Evolutionary conservation across 768 basidiomycete genomes (phyloP).

Genomic region (Pholiota conissans): DNA sequence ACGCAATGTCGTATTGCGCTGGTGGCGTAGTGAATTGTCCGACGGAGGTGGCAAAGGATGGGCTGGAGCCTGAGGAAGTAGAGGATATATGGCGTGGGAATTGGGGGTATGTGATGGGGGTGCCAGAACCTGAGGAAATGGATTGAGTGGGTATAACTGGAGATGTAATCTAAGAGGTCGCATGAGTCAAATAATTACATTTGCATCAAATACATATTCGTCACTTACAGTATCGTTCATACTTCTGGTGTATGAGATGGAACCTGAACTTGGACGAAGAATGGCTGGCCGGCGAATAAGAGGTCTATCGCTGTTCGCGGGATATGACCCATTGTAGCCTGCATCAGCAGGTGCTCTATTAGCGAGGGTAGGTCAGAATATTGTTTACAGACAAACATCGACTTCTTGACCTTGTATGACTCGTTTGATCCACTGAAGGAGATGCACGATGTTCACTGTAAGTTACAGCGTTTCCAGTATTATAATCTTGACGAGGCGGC

Average conservation of each 20-base stretch:
- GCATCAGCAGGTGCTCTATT: conserved; percentile 44
- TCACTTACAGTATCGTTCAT: conserved; percentile 51
- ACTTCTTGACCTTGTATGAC: conserved; percentile 44
- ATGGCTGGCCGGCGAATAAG: conserved; percentile 41
- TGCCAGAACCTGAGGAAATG: conserved; percentile 40
- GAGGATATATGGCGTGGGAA: conserved; percentile 33
- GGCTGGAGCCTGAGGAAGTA: conserved; percentile 10
- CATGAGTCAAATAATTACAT: background rate
- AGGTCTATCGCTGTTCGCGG: conserved; percentile 22
- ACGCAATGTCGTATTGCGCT: conserved; percentile 47
- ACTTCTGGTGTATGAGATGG: conserved; percentile 46
- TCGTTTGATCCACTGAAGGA: conserved; percentile 43
- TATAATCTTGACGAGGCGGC: conserved; percentile 21
- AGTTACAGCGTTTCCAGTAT: conserved; percentile 12
- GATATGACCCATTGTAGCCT: conserved; percentile 27
- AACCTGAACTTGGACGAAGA: conserved; percentile 39
- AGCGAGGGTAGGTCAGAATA: background rate
- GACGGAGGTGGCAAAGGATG: conserved; percentile 51
- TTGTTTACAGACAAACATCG: too few species aligned
- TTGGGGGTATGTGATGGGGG: conserved; percentile 45
- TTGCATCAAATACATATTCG: background rate
- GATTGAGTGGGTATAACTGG: conserved; percentile 35
- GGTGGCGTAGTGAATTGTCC: conserved; percentile 40
- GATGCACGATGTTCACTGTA: conserved; percentile 27
- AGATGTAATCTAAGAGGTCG: conserved; percentile 30